A percentile compares a stretch with the other conserved stretches of the same genome.
Conservation (phyloP, 306 rosid species). For the Crataegus laevigata region DNA sequence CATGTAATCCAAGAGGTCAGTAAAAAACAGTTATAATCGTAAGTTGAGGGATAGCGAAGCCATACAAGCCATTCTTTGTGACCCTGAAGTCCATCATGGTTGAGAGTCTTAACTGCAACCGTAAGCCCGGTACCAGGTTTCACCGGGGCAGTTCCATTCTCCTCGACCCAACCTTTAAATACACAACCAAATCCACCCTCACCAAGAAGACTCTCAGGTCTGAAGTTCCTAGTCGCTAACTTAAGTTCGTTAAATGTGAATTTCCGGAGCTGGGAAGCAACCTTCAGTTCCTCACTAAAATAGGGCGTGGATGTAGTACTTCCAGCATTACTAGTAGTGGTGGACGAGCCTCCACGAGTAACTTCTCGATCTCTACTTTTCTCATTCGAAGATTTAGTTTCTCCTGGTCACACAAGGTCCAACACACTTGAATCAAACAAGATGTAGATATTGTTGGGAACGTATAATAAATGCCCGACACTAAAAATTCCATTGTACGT, state of each 20-base stretch:
- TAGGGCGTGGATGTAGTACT: constrained; percentile 65
- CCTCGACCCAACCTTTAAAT: constrained; percentile 98
- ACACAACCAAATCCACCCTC: constrained; percentile 99
- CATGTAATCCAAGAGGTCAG: neutral
- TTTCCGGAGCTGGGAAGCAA: constrained; percentile 81
- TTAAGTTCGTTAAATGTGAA: constrained; percentile 87
- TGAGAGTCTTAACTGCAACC: constrained; percentile 93
- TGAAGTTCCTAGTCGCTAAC: constrained; percentile 89
- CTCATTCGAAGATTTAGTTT: constrained; percentile 45
- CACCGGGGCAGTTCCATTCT: constrained; percentile 91
- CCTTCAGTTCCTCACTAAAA: constrained; percentile 86
- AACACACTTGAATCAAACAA: neutral
- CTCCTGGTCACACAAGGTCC: constrained; percentile 31
- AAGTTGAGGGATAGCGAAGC: neutral
- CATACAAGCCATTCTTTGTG: constrained; percentile 99
- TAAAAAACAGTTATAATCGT: neutral
- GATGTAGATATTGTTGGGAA: neutral
- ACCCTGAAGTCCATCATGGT: constrained; percentile 96
- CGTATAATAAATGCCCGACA: constrained; percentile 2
- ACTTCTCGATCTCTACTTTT: constrained; percentile 41
- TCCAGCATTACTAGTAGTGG: constrained; percentile 59
- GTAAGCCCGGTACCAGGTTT: constrained; percentile 98
- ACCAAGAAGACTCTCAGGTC: constrained; percentile 96
- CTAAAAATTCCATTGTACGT: neutral
- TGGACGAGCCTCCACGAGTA: constrained; percentile 49